Evolutionary conservation across 2,329 filamentous ascomycete genomes (phyloP).

Genomic region (Sporothrix inflata): DNA sequence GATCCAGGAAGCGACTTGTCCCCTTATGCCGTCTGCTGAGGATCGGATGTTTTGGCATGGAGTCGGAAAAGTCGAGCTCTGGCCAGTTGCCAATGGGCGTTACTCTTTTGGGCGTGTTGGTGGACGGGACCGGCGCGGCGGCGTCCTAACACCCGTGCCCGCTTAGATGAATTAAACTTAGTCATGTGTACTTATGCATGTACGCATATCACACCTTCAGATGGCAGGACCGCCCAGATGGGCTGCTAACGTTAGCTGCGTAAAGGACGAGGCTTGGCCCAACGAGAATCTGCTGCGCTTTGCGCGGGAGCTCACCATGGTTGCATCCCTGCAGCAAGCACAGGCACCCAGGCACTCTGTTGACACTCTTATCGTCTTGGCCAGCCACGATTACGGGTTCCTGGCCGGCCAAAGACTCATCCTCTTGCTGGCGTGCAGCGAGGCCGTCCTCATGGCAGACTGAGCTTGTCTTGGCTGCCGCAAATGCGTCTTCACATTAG

Average conservation of each 20-base stretch:
- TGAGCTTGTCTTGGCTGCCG: not conserved
- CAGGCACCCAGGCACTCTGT: not conserved
- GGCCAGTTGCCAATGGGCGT: constrained; percentile 10
- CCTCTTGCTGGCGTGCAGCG: not conserved
- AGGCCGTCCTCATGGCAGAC: not conserved
- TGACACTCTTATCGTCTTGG: not conserved
- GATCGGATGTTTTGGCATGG: constrained; percentile 25
- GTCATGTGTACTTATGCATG: not conserved
- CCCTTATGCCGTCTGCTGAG: constrained; percentile 23
- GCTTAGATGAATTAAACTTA: not conserved
- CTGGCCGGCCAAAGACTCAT: constrained; percentile 17
- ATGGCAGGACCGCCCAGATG: not conserved
- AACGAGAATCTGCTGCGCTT: not conserved
- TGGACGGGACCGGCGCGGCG: constrained; percentile 13
- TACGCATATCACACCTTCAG: not conserved
- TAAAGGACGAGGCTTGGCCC: not conserved
- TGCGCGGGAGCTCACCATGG: not conserved
- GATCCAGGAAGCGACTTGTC: not conserved
- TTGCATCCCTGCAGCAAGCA: not conserved
- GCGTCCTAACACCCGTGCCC: not conserved
- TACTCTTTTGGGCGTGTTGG: constrained; percentile 9
- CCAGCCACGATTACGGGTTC: not conserved
- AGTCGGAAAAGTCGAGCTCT: constrained; percentile 14
- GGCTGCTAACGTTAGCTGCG: not conserved
- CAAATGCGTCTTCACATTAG: no score